Base-by-base conservation (phyloP, 176 grass and related monocot genomes). In the Urochloa ruziziensis region DNA sequence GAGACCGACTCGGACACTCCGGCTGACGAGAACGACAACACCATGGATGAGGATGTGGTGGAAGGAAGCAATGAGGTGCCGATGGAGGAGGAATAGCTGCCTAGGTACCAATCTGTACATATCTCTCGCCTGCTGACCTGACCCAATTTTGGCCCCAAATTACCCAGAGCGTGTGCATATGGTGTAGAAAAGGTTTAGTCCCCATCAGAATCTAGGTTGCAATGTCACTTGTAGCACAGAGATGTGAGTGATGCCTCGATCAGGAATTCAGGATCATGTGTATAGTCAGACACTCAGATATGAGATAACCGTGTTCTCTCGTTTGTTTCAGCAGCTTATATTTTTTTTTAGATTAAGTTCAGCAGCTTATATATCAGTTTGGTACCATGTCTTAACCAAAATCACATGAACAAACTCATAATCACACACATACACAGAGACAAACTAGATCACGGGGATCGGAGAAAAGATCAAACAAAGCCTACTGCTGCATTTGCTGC, bases 41-140 rank as follows among this genome's bases (percentile, higher is more conserved):
- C 70, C 13, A 73, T 85, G 77, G 92, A 89, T 0, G 75, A 91
- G 57, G 90, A 84, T 70, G 81, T 5, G 14, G 52, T 24, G 29
- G 81, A 85, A 62, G 86, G 47, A 30, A 14, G 72, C 24, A 53
- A 72, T 28, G 82, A 35, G 54, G 60, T 56, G 19, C 70, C 83
- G 9, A 44, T 62, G 82, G 83, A 90, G 5, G 81, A 92, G 8
- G 81, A 89, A 35, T 81, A 83, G 70, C 28, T 6, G 66, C 49
- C 0, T 32, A 56, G 36, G 29, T 58, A 78, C 36, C 34, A 65
- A 40, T 47, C 47, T 86, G 70, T 29, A 86, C 83, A 80, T 66
- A 37, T 60, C 15, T 44, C 28, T 21, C 18, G 7, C 28, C 36
- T 60, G 48, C 18, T 65, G 43, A 80, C 29, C 23, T 35, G 3